Evolutionary conservation across 352 stramenopile species (phyloP).

Genomic region (Phytophthora aleatoria): DNA sequence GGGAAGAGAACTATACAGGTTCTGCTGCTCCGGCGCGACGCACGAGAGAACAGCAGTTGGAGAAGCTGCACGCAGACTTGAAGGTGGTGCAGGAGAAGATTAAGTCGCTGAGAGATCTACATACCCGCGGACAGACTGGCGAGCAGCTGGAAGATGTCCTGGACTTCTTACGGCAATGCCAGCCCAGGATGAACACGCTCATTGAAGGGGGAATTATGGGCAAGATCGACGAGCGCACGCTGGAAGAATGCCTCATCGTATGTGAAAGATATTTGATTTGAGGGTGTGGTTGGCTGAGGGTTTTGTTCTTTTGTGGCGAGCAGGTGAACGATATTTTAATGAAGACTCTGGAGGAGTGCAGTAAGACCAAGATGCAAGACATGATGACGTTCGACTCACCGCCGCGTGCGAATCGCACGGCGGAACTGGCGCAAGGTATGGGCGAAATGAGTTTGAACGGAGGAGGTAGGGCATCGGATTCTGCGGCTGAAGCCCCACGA

Average conservation of each 20-base stretch:
- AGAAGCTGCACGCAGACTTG: conserved; percentile 74
- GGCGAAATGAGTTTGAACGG: conserved; percentile 41
- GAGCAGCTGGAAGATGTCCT: conserved; percentile 72
- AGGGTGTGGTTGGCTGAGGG: background rate
- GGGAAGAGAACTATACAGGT: conserved; percentile 3
- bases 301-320: conserved; percentile 2
- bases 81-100: conserved; percentile 80
- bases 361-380: conserved; percentile 29
- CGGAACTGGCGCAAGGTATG: conserved; percentile 27
- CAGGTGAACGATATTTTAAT: conserved; percentile 87
- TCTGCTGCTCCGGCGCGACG: conserved; percentile 5
- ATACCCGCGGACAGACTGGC: conserved; percentile 28
- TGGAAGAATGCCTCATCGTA: conserved; percentile 87
- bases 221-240: conserved; percentile 81
- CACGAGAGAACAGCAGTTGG: conserved; percentile 66
- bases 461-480: conserved; percentile 14
- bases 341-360: conserved; percentile 72
- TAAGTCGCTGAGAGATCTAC: conserved; percentile 47
- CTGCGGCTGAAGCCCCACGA: conserved; percentile 1
- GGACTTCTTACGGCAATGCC: conserved; percentile 85
- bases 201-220: conserved; percentile 87
- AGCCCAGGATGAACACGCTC: conserved; percentile 87
- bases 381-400: conserved; percentile 75
- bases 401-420: conserved; percentile 32
- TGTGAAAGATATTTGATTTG: conserved; percentile 2